These are phyloP conservation scores for Pueraria montana DNA, from an alignment of 306 rosid species.

Conservation along the genomic window DNA sequence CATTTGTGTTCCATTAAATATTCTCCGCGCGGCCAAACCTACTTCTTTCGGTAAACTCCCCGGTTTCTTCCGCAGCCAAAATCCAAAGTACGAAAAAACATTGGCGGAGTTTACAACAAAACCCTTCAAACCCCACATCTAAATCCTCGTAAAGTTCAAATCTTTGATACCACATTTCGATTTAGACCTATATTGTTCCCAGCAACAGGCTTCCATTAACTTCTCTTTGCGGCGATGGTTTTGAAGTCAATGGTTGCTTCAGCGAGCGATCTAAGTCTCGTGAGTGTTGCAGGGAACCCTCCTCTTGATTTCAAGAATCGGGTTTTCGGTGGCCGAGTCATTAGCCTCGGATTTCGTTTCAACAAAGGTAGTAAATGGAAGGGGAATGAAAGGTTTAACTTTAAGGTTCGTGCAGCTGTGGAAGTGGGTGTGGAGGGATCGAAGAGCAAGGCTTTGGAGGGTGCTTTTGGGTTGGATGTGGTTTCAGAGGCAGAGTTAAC, in stretches of 20 bases:
- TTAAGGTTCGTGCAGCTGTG: slow-evolving; percentile 58
- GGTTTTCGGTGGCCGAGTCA: slow-evolving; percentile 40
- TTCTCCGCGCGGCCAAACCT: background rate
- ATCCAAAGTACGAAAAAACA: slow-evolving; percentile 7
- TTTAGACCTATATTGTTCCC: background rate
- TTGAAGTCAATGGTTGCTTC: slow-evolving; percentile 62
- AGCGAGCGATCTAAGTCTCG: slow-evolving; percentile 50
- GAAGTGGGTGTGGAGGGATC: slow-evolving; percentile 62
- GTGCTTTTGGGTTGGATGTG: slow-evolving; percentile 66
- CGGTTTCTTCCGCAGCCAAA: slow-evolving; percentile 7
- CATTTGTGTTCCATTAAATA: background rate
- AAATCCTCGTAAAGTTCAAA: background rate
- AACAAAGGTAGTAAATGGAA: slow-evolving; percentile 54
- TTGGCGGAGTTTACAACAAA: slow-evolving; percentile 59
- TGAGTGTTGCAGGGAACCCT: slow-evolving; percentile 39
- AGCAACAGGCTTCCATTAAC: background rate
- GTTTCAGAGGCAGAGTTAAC: slow-evolving; percentile 81
- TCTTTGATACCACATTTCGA: slow-evolving; percentile 29
- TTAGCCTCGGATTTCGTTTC: slow-evolving; percentile 37
- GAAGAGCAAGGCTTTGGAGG: slow-evolving; percentile 53
- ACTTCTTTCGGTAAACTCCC: background rate
- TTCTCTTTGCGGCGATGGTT: background rate
- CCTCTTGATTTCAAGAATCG: slow-evolving; percentile 43
- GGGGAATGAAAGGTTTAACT: slow-evolving; percentile 41
- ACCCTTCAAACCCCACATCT: slow-evolving; percentile 34